These are phyloP conservation scores for Tetradesmus obliquus DNA, from an alignment of 139 green algal species.

Conservation along the genomic window DNA sequence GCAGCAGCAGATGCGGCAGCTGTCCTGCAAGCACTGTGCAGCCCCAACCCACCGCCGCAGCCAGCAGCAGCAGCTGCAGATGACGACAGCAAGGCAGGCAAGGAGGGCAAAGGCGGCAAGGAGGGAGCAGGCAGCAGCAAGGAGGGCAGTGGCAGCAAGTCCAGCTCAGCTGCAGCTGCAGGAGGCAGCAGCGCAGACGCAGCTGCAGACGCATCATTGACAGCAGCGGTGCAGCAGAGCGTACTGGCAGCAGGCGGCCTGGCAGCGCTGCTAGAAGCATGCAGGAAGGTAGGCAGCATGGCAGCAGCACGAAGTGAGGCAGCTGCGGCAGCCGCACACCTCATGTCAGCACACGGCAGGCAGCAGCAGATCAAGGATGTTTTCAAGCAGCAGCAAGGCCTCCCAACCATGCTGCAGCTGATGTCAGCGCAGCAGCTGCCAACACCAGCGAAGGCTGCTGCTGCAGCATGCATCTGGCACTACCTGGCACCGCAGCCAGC, in stretches of 20 bases:
- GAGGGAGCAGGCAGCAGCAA: not conserved
- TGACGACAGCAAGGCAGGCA: not conserved
- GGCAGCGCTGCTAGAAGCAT: not conserved
- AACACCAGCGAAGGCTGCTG: not conserved
- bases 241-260: conserved; percentile 25
- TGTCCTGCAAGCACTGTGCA: conserved; percentile 1
- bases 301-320: not conserved
- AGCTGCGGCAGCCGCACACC: not conserved
- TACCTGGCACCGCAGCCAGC: not conserved
- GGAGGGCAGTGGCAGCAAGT: not conserved
- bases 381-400: not conserved
- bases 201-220: not conserved
- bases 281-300: not conserved
- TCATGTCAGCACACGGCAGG: conserved; percentile 20
- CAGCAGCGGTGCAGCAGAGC: conserved; percentile 21
- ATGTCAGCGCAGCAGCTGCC: not conserved
- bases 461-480: conserved; percentile 33
- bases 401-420: not conserved
- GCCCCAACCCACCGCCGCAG: not conserved
- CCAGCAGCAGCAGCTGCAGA: conserved; percentile 13
- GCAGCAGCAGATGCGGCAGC: conserved; percentile 22
- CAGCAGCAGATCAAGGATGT: conserved; percentile 8
- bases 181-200: not conserved
- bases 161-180: not conserved
- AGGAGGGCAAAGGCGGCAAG: not conserved